Percentiles rank a stretch among this genome's conserved stretches.
Evolutionary conservation across 2,329 filamentous ascomycete species (phyloP).

Genomic region (Grosmannia clavigera): DNA sequence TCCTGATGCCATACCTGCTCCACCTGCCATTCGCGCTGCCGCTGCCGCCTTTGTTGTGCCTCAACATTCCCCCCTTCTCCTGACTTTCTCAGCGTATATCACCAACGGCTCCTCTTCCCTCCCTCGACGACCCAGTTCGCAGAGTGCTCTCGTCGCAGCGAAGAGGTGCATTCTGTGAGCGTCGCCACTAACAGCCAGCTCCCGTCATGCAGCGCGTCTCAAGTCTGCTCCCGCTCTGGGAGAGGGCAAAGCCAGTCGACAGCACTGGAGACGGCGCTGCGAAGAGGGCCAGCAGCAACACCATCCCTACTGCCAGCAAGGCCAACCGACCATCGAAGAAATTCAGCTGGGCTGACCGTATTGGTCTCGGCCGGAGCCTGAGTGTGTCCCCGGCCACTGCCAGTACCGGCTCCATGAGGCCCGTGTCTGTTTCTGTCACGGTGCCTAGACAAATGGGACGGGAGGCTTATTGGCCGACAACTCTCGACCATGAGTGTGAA

Average conservation of each 20-base stretch:
- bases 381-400: slow-evolving; percentile 9
- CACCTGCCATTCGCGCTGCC: background rate
- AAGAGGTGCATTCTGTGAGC: background rate
- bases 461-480: slow-evolving; percentile 67
- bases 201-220: slow-evolving; percentile 32
- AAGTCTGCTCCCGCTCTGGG: slow-evolving; percentile 29
- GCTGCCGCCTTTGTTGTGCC: background rate
- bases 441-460: slow-evolving; percentile 34
- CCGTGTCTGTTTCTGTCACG: slow-evolving; percentile 75
- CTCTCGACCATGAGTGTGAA: slow-evolving; percentile 62
- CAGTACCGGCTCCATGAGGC: slow-evolving; percentile 21
- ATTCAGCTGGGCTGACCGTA: slow-evolving; percentile 20
- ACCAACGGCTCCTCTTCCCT: background rate
- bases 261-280: background rate
- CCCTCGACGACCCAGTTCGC: background rate
- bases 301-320: slow-evolving; percentile 2
- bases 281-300: background rate
- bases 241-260: slow-evolving; percentile 15
- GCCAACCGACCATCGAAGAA: slow-evolving; percentile 13
- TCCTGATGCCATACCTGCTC: background rate
- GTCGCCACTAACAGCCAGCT: background rate
- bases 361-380: slow-evolving; percentile 3
- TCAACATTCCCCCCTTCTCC: background rate
- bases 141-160: background rate
- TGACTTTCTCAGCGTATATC: background rate